phyloP scores from a whole-genome alignment of 2,329 filamentous ascomycete genomes.

The Sporothrix phasma region DNA sequence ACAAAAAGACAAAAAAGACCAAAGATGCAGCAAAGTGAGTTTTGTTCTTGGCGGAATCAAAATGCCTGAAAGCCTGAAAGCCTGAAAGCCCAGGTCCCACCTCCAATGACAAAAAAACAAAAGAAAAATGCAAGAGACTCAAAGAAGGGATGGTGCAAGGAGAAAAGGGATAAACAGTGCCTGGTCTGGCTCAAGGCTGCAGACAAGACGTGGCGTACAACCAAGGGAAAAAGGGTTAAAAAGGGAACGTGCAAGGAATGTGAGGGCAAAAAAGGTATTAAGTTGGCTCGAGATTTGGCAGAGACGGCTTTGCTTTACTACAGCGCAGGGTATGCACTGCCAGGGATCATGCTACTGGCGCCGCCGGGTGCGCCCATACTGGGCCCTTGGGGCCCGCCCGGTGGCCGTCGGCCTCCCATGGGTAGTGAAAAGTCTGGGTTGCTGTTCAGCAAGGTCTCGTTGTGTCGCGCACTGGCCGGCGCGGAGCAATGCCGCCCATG shows the following conservation, averaged over 20 bases:
- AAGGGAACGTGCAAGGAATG: neutral
- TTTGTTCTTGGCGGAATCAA: neutral
- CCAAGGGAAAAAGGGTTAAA: neutral
- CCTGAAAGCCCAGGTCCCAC: neutral
- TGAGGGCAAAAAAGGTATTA: neutral
- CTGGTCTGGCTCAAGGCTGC: neutral
- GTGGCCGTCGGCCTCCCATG: slow-evolving; percentile 25
- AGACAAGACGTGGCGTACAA: neutral
- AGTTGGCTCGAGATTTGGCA: neutral
- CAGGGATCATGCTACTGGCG: slow-evolving; percentile 39
- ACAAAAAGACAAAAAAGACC: neutral
- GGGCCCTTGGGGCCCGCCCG: slow-evolving; percentile 14
- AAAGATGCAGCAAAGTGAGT: neutral
- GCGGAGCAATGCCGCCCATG: slow-evolving; percentile 43
- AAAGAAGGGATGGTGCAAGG: neutral
- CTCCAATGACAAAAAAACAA: neutral
- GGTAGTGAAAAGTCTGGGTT: slow-evolving; percentile 80
- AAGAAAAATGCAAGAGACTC: neutral
- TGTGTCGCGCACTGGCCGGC: slow-evolving; percentile 44
- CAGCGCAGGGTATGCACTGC: slow-evolving; percentile 41
- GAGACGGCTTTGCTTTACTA: neutral
- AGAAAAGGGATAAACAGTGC: neutral
- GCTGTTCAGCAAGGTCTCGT: slow-evolving; percentile 63
- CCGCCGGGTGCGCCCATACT: slow-evolving; percentile 23
- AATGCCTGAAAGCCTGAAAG: neutral